Percentiles rank a stretch among this genome's conserved stretches.
Evolutionary conservation across 2,329 filamentous ascomycete species (phyloP).

Genomic region (Scedosporium minutisporum): DNA sequence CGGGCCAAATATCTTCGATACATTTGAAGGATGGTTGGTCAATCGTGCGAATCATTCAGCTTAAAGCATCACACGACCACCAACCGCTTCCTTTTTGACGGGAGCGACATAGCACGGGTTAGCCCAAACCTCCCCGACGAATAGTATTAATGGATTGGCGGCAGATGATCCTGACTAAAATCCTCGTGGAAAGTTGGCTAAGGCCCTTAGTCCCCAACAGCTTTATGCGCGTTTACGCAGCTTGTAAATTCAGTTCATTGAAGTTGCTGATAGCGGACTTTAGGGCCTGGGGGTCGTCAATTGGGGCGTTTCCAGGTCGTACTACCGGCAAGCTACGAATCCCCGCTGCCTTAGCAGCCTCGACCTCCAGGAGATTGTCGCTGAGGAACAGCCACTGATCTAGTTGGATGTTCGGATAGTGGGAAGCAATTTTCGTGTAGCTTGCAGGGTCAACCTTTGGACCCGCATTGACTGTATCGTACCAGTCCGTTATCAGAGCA

Average conservation of each 20-base stretch:
- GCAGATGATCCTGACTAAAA: no score
- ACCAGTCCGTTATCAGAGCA: constrained; percentile 53
- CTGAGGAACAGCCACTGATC: constrained; percentile 66
- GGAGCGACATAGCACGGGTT: no score
- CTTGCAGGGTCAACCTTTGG: constrained; percentile 58
- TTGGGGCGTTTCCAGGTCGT: constrained; percentile 60
- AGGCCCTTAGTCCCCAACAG: background rate
- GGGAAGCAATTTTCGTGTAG: constrained; percentile 51
- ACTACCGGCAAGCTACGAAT: constrained; percentile 53
- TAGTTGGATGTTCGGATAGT: constrained; percentile 33
- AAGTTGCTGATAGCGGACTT: constrained; percentile 26
- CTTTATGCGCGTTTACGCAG: background rate
- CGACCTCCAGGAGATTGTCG: constrained; percentile 64
- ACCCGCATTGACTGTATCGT: constrained; percentile 74
- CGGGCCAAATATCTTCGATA: no score
- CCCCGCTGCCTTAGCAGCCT: constrained; percentile 51
- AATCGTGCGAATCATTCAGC: background rate
- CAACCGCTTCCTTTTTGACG: no score
- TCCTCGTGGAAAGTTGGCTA: no score
- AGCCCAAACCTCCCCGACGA: no score
- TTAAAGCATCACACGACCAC: background rate
- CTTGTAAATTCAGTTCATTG: constrained; percentile 5
- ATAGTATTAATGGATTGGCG: no score
- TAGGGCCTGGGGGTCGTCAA: constrained; percentile 39
- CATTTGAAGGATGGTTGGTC: background rate